Evolutionary conservation across 192 early-diverging fungal genomes (phyloP), one percentile per base, ranked within the genome.

Genomic region (Rhizophlyctis rosea): DNA sequence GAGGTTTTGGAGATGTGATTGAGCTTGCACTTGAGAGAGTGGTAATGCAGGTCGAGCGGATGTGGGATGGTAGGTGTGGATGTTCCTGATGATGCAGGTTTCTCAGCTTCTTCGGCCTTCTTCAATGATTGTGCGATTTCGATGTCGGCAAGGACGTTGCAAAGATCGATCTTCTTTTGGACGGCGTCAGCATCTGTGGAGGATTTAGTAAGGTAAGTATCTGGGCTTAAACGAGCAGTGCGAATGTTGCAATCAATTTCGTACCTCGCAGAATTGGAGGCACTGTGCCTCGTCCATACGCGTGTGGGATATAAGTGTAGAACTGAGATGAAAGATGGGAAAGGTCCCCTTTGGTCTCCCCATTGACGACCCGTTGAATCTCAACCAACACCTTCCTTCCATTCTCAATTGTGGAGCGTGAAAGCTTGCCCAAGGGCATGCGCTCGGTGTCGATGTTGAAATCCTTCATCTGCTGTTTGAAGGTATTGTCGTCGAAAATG

Each of bases 371-470:
- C 2, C 72, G 68, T 24, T 77, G 64, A 32, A 92, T 79, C 57
- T 72, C 28, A 35, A 78, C 81, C 44, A 92, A 70, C 29, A 84
- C 78, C 13, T 68, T n/a, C 23, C 16, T 30, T 28, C 58, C 76
- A 63, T 80, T 64, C 25, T 81, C 68, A 44, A 92, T 82, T 7
- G 76, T 81, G 0, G 57, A 57, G 55, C 87, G 83, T 28, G 81
- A 82, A 4, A 92, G 74, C 61, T 91, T 87, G 31, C 90, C 90
- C 3, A 91, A 70, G 3, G 90, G 90, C 75, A 91, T 78, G 65
- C 86, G 88, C 34, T 85, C 76, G 35, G 86, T 66, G 67, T 3
- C 28, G 67, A 4, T 44, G n/a, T n/a, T n/a, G n/a, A n/a, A n/a
- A n/a, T n/a, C n/a, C n/a, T n/a, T n/a, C n/a, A n/a, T n/a, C n/a